Evolutionary conservation across 2,329 filamentous ascomycete species (phyloP).

Genomic region (Ustulina deusta): DNA sequence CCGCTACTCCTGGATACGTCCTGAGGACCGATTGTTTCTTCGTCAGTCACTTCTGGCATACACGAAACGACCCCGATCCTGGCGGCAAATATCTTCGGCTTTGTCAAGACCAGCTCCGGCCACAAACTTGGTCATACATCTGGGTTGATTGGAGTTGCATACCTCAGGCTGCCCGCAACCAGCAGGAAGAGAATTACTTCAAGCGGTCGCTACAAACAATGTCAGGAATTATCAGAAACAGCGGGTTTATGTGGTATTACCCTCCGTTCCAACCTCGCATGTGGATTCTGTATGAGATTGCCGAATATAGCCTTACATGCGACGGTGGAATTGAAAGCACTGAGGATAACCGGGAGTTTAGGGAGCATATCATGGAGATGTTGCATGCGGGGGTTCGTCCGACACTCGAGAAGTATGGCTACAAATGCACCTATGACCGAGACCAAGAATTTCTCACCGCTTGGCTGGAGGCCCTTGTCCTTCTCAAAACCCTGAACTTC

Average conservation of each 20-base stretch:
- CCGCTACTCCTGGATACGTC: slow-evolving; percentile 41
- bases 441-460: slow-evolving; percentile 29
- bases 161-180: slow-evolving; percentile 44
- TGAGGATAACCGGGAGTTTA: slow-evolving; percentile 1
- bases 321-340: background rate
- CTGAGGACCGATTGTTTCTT: slow-evolving; percentile 43
- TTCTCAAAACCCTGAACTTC: slow-evolving; percentile 38
- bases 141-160: slow-evolving; percentile 48
- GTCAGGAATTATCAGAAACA: slow-evolving; percentile 45
- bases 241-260: slow-evolving; percentile 45
- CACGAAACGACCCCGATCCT: slow-evolving; percentile 43
- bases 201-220: slow-evolving; percentile 40
- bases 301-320: slow-evolving; percentile 25
- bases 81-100: slow-evolving; percentile 42
- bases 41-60: slow-evolving; percentile 48
- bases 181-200: slow-evolving; percentile 43
- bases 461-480: slow-evolving; percentile 28
- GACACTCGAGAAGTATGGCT: slow-evolving; percentile 30
- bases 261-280: slow-evolving; percentile 45
- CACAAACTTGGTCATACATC: slow-evolving; percentile 45
- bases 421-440: slow-evolving; percentile 25
- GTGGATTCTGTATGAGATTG: slow-evolving; percentile 45
- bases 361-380: slow-evolving; percentile 19
- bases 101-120: slow-evolving; percentile 39
- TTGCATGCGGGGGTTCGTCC: slow-evolving; percentile 18